Base-by-base conservation (phyloP, 257 asterid genomes). In the Cordia subcordata region DNA sequence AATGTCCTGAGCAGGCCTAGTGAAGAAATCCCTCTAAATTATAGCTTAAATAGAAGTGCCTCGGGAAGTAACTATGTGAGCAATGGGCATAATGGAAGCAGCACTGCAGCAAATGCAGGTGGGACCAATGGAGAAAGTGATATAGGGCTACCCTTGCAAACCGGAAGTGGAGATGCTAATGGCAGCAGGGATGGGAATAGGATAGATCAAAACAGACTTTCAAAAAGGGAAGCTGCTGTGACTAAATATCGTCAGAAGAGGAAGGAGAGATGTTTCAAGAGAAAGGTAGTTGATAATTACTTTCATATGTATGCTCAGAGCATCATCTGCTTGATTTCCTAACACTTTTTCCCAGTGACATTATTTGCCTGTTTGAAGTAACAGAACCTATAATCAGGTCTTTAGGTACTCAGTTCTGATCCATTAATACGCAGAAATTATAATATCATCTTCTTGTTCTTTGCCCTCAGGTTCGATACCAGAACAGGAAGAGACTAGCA, bases 21-120 rank as follows among this genome's bases (percentile, higher is more conserved):
- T 59, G 83, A 71, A 37, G 75, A 74, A 57, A 69, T 65, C 45
- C 72, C 66, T 23, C 66, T 62, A 73, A 74, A 79, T 73, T 68
- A 61, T 56, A 74, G 83, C 74, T 60, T 84, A 64, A 82, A 84
- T 55, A 77, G 80, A 80, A 82, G 88, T 68, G 76, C 79, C 65
- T 82, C 90, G 0, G 88, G 93, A 55, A 83, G 96, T 78, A 82
- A 87, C 55, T 80, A 62, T 68, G 85, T 81, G 54, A 90, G 93
- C 72, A 79, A 75, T 68, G 83, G 73, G 47, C 92, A 65, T 50
- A 78, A 68, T 18, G 88, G 82, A 57, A 70, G 76, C 77, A 71
- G 81, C 77, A 68, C 71, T 37, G 84, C 71, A 17, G 21, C 74
- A 68, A 78, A 80, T 60, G 74, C 80, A 50, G 60, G 39, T 18